Percentiles rank a stretch among this genome's conserved stretches.
phyloP scores from a whole-genome alignment of 1,139 yeast genomes.

The Magnusiomyces suaveolens region DNA sequence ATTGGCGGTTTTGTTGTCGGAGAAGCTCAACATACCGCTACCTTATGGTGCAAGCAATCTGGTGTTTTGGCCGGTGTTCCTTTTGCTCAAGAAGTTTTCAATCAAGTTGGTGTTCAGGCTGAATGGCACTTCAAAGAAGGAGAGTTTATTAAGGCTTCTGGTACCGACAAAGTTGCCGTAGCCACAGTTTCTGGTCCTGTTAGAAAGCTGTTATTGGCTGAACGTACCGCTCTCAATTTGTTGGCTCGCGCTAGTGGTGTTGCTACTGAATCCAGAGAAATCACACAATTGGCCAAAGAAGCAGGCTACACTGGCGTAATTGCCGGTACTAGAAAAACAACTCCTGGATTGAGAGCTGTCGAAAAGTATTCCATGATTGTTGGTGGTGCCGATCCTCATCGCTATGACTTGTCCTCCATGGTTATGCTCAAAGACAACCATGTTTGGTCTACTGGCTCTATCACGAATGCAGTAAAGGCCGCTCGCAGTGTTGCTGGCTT shows the following conservation, averaged over 20 bases:
- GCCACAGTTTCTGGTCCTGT: constrained; percentile 78
- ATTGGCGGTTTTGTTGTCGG: constrained; percentile 96
- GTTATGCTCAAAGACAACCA: constrained; percentile 95
- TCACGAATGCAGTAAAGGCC: constrained; percentile 65
- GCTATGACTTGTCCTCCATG: constrained; percentile 88
- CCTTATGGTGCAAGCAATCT: constrained; percentile 66
- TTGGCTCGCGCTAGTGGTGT: constrained; percentile 80
- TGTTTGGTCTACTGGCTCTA: constrained; percentile 84
- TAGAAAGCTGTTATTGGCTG: constrained; percentile 67
- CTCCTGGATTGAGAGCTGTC: constrained; percentile 80
- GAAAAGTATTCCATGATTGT: constrained; percentile 93
- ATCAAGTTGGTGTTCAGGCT: constrained; percentile 60
- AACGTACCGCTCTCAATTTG: constrained; percentile 75
- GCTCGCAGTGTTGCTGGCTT: constrained; percentile 84
- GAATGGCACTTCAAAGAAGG: constrained; percentile 76
- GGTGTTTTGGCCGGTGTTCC: constrained; percentile 88
- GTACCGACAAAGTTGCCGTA: constrained; percentile 53
- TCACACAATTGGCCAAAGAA: constrained; percentile 52
- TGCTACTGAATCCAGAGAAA: constrained; percentile 59
- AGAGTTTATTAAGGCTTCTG: constrained; percentile 33
- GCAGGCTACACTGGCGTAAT: constrained; percentile 74
- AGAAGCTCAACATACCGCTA: constrained; percentile 55
- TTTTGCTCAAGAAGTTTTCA: constrained; percentile 76
- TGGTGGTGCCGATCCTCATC: constrained; percentile 89
- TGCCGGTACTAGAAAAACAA: constrained; percentile 97